phyloP scores from a whole-genome alignment of 805 yeast species.

The Starmerella floricola region DNA sequence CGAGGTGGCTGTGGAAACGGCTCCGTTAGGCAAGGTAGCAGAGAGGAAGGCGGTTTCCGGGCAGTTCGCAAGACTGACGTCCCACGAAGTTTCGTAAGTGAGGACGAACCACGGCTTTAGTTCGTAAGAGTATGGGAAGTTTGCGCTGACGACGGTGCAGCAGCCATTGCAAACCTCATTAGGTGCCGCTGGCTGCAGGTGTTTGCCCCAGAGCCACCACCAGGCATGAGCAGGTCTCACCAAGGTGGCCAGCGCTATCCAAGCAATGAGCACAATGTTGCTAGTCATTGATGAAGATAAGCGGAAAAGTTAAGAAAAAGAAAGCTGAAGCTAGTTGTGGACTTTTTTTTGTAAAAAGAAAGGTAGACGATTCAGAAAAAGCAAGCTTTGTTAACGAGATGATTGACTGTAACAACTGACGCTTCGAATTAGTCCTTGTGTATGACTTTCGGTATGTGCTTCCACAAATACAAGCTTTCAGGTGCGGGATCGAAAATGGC shows the following conservation, averaged over 20 bases:
- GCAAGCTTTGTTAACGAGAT: no score
- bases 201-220: constrained; percentile 24
- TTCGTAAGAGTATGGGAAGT: constrained; percentile 20
- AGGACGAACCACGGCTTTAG: constrained; percentile 7
- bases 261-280: constrained; percentile 7
- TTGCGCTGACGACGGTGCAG: constrained; percentile 23
- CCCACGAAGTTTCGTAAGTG: constrained; percentile 16
- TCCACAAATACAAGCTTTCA: no score
- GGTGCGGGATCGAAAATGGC: no score
- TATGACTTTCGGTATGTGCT: no score
- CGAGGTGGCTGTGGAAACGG: constrained; percentile 31
- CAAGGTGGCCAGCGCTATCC: constrained; percentile 14
- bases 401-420: no score
- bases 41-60: constrained; percentile 20
- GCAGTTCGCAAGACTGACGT: constrained; percentile 12
- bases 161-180: constrained; percentile 24
- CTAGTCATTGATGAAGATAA: not conserved
- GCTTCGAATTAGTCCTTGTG: no score
- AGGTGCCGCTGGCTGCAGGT: constrained; percentile 12
- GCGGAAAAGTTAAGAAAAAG: not conserved
- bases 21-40: constrained; percentile 41
- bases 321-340: no score
- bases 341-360: no score
- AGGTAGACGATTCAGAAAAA: no score
- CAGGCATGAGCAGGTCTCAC: constrained; percentile 20